Base-by-base conservation (phyloP, 441 rosid species). In the Capsella rubella region DNA sequence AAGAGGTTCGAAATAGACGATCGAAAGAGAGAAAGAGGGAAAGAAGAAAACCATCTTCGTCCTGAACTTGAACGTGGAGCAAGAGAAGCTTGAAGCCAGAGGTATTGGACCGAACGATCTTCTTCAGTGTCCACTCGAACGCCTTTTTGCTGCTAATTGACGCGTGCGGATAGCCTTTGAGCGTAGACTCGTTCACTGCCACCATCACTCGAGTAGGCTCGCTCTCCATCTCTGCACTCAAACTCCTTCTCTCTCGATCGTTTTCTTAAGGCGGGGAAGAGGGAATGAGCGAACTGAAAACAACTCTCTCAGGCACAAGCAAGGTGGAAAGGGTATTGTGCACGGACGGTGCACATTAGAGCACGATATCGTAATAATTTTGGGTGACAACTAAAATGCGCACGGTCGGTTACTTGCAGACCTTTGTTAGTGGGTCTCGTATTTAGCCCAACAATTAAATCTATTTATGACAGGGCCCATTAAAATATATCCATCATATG, bases 61-160 rank as follows among this genome's bases (percentile, higher is more conserved):
- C 97, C 13, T 89, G 94, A 62, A 90, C 94, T 85, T 92, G 99
- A 39, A 89, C 97, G 49, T 90, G 97, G 76, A 95, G 93, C 81
- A 95, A 90, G 49, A 92, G 95, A 67, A 95, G 87, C 81, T 78
- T 90, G 86, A 90, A 95, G 14, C 86, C 97, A 51, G 87, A 51
- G 40, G 87, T 78, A 67, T 92, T 95, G 5, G 90, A 86, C 32
- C 92, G 88, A 35, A 95, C 87, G 77, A 95, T 90, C 91, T 92
- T 92, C 71, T 84, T 64, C 68, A 92, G 81, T 37, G 90, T 90
- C 99, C 99, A 95, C 55, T 92, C 97, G 80, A 92, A 95, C 31
- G 99, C 99, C 64, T 96, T 87, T 49, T 72, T 85, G 87, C 97
- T 84, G 71, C 99, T 95, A 15, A 95, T 95, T 50, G 97, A 89